Evolutionary conservation across 73 alveolate species (phyloP).

Genomic region (Paramecium caudatum): DNA sequence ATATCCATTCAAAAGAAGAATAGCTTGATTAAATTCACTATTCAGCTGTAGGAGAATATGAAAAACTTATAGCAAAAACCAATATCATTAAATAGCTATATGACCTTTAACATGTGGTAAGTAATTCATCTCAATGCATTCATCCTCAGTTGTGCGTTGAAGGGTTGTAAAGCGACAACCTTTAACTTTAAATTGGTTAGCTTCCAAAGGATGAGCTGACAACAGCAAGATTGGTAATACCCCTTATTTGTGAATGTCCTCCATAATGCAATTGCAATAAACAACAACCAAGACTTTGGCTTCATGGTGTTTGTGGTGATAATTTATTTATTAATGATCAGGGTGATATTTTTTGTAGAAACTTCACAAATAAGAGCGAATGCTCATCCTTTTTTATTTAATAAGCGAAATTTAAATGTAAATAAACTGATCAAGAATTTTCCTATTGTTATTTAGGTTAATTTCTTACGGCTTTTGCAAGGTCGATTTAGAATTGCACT

Average conservation of each 20-base stretch:
- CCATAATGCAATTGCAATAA: neutral
- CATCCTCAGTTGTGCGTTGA: no score
- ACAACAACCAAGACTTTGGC: neutral
- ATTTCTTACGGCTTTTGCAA: no score
- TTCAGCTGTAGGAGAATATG: neutral
- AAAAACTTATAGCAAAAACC: no score
- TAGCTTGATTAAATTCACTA: neutral
- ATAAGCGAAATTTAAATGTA: no score
- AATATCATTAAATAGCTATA: no score
- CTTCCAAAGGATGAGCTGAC: neutral
- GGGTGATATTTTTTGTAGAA: neutral
- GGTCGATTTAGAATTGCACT: no score
- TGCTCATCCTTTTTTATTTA: no score
- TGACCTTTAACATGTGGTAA: no score
- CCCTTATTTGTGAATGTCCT: neutral
- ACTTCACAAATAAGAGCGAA: neutral
- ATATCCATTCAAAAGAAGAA: no score
- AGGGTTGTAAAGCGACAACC: neutral
- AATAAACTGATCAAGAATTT: no score
- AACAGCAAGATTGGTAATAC: neutral
- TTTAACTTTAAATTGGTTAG: neutral
- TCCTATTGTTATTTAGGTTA: no score
- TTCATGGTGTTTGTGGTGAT: neutral
- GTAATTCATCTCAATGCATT: neutral
- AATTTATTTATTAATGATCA: neutral